Percentiles rank a stretch among this genome's conserved stretches.
Evolutionary conservation across 208 protist genomes (phyloP).

Genomic region (Porcisia hertigi): DNA sequence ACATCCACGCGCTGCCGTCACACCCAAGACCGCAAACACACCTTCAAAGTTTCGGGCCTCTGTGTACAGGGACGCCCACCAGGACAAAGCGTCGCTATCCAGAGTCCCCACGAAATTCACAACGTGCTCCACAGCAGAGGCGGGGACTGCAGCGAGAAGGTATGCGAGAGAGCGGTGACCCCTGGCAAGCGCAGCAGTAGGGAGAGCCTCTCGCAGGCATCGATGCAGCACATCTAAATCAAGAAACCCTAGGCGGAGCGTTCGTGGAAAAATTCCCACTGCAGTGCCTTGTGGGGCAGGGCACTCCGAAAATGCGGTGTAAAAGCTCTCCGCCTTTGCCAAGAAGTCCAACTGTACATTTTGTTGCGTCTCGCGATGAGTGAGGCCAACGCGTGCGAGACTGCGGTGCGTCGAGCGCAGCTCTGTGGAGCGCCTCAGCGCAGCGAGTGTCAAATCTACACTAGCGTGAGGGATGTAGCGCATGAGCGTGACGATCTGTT

Average conservation of each 20-base stretch:
- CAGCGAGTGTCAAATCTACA: constrained; percentile 21
- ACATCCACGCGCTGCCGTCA: constrained; percentile 30
- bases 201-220: constrained; percentile 20
- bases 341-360: neutral
- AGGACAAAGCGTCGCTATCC: constrained; percentile 23
- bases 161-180: constrained; percentile 25
- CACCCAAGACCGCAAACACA: constrained; percentile 25
- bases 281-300: neutral
- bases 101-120: constrained; percentile 9
- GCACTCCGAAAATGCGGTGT: neutral
- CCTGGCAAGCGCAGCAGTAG: constrained; percentile 7
- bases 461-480: constrained; percentile 34
- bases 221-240: constrained; percentile 12
- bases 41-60: constrained; percentile 21
- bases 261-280: neutral
- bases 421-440: constrained; percentile 11
- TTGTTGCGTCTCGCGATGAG: neutral
- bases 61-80: constrained; percentile 33
- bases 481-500: constrained; percentile 48
- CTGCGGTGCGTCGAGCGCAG: constrained; percentile 15
- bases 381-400: constrained; percentile 27
- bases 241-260: constrained; percentile 6
- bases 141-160: constrained; percentile 18
- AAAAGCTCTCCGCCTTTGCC: constrained; percentile 4
- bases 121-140: constrained; percentile 18